Conservation (phyloP, 441 rosid genomes). For the Melastoma candidum region DNA sequence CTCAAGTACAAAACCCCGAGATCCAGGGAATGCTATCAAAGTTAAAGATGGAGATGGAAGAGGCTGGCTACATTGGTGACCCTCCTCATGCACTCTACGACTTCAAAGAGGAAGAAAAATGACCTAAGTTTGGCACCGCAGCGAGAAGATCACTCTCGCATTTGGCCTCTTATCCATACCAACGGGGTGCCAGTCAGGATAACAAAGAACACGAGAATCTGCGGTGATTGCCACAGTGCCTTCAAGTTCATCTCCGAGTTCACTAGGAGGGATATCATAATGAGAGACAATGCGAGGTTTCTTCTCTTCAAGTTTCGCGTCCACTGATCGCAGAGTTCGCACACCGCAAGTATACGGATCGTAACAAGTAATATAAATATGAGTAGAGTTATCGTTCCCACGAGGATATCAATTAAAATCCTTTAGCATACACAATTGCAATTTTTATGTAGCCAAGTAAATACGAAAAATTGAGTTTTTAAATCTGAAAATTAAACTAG, state of each 20-base stretch:
- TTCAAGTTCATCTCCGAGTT: constrained; percentile 61
- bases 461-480: too few species aligned
- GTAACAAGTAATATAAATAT: too few species aligned
- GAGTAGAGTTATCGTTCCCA: too few species aligned
- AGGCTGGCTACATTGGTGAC: constrained; percentile 59
- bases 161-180: constrained; percentile 65
- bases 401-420: too few species aligned
- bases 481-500: too few species aligned
- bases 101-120: constrained; percentile 84
- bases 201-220: constrained; percentile 78
- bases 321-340: too few species aligned
- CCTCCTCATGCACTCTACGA: constrained; percentile 54
- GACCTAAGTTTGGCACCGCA: constrained; percentile 62
- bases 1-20: constrained; percentile 52
- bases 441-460: too few species aligned
- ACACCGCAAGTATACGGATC: too few species aligned
- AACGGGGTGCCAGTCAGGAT: constrained; percentile 60
- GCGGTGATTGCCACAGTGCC: constrained; percentile 81
- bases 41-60: constrained; percentile 49
- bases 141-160: constrained; percentile 83
- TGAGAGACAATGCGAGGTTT: constrained; percentile 78
- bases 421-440: too few species aligned
- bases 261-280: constrained; percentile 52
- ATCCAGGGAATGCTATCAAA: constrained; percentile 46
- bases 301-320: constrained; percentile 33